Conservation (phyloP, 331 rosid genomes). For the Arachis monticola region DNA sequence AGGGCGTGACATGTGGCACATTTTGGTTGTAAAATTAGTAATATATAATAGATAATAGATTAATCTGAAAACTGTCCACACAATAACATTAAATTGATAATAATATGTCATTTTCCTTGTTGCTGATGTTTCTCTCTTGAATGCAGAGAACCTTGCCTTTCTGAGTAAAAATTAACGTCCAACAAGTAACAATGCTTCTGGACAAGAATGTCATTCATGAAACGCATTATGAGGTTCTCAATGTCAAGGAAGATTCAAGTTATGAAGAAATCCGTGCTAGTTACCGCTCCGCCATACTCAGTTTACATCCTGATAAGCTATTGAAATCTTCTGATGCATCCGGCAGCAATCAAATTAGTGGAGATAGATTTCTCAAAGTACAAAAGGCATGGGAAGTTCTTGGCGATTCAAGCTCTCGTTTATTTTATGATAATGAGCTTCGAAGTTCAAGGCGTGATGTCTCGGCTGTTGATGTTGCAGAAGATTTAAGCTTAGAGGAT, state of each 20-base stretch:
- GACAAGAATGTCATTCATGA: conserved; percentile 51
- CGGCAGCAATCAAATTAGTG: conserved; percentile 32
- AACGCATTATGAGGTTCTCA: conserved; percentile 74
- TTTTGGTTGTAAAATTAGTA: no score
- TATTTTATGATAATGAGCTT: conserved; percentile 63
- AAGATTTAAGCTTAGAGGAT: conserved; percentile 69
- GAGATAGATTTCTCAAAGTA: conserved; percentile 70
- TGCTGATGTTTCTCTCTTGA: conserved; percentile 30
- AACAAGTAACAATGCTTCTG: conserved; percentile 48
- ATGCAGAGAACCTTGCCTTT: conserved; percentile 19
- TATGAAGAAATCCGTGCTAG: conserved; percentile 72
- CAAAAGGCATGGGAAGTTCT: conserved; percentile 96
- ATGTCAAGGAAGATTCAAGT: conserved; percentile 72
- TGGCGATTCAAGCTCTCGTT: conserved; percentile 57
- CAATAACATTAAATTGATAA: not conserved
- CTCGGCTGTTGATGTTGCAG: conserved; percentile 69
- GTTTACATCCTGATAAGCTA: conserved; percentile 81
- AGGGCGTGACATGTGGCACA: no score
- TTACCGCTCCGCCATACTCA: conserved; percentile 75
- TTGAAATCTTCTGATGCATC: conserved; percentile 45
- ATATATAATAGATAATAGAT: not conserved
- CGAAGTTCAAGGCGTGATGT: conserved; percentile 58
- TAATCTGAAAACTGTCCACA: not conserved
- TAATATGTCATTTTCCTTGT: conserved; percentile 3
- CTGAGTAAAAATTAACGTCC: not conserved